phyloP scores from a whole-genome alignment of 768 basidiomycete species.

The Hydnum rufescens region DNA sequence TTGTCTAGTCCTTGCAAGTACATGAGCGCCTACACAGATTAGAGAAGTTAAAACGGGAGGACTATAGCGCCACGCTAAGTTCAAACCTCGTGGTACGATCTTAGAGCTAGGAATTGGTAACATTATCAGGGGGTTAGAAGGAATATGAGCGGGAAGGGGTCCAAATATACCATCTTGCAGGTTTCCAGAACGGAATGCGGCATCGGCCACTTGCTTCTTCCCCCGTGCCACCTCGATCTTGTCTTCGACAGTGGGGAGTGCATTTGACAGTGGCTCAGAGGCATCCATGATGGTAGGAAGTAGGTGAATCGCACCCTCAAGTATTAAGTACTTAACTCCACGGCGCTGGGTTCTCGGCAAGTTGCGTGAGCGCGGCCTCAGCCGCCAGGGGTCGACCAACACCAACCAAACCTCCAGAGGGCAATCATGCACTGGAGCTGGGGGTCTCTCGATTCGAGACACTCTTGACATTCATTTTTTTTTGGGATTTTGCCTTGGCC shows the following conservation, averaged over 20 bases:
- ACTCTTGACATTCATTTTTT: too few relatives aligned
- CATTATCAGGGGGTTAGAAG: slow-evolving; percentile 1
- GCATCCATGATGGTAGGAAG: too few relatives aligned
- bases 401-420: too few relatives aligned
- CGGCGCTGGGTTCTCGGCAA: too few relatives aligned
- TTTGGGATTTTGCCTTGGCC: too few relatives aligned
- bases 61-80: not conserved
- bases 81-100: slow-evolving; percentile 50
- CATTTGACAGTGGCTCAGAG: not conserved
- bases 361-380: too few relatives aligned
- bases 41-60: slow-evolving; percentile 9
- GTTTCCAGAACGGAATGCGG: slow-evolving; percentile 48
- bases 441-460: too few relatives aligned
- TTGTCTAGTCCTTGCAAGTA: slow-evolving; percentile 62
- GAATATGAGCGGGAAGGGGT: not conserved
- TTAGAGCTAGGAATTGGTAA: slow-evolving; percentile 30
- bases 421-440: too few relatives aligned
- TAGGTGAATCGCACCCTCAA: too few relatives aligned
- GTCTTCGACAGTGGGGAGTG: slow-evolving; percentile 14
- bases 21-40: slow-evolving; percentile 38
- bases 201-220: slow-evolving; percentile 47
- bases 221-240: slow-evolving; percentile 44
- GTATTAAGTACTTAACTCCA: too few relatives aligned
- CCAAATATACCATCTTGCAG: slow-evolving; percentile 32
- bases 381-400: too few relatives aligned